phyloP scores from a whole-genome alignment of 176 grass and related monocot genomes.

The Cymbopogon citratus region DNA sequence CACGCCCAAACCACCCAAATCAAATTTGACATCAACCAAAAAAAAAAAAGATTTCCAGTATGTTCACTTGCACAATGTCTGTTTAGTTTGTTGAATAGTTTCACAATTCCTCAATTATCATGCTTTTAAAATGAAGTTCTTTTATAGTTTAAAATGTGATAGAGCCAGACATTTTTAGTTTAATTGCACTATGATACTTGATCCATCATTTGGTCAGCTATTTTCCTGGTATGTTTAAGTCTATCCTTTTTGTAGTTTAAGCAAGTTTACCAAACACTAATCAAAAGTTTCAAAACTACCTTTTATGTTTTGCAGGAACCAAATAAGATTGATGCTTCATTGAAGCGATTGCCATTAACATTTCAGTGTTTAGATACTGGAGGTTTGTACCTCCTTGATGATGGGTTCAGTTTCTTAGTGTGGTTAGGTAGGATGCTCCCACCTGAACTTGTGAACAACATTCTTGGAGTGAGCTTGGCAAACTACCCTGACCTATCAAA shows the following conservation, averaged over 20 bases:
- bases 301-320: slow-evolving; percentile 42
- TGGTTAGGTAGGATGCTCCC: slow-evolving; percentile 89
- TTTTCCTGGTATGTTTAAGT: neutral
- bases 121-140: neutral
- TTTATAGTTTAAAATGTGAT: neutral
- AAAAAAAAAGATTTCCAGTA: neutral
- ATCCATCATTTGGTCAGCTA: neutral
- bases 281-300: neutral
- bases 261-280: neutral
- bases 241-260: neutral
- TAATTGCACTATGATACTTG: neutral
- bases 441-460: slow-evolving; percentile 55
- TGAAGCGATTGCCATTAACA: slow-evolving; percentile 54
- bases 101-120: neutral
- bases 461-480: slow-evolving; percentile 63
- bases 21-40: neutral
- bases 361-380: slow-evolving; percentile 70
- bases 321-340: slow-evolving; percentile 37
- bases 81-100: slow-evolving; percentile 3
- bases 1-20: neutral
- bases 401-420: slow-evolving; percentile 77
- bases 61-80: neutral
- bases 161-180: neutral
- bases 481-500: slow-evolving; percentile 85
- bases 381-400: slow-evolving; percentile 81